Percentiles rank a stretch among this genome's conserved stretches.
Evolutionary conservation across 495 filamentous ascomycete genomes (phyloP).

Genomic region (Xeromyces bisporus): DNA sequence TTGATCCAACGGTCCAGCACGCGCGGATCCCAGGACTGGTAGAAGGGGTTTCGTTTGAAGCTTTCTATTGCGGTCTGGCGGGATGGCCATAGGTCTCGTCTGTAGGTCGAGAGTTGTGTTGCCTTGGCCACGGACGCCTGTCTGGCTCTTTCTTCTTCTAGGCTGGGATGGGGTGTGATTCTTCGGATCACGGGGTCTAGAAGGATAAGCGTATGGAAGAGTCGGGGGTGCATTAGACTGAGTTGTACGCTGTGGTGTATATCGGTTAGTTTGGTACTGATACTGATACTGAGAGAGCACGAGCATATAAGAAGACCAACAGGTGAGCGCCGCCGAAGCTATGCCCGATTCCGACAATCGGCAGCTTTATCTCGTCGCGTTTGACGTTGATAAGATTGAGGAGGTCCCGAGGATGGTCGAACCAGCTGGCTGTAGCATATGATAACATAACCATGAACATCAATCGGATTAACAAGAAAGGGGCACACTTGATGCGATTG

Average conservation of each 20-base stretch:
- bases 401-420: conserved; percentile 74
- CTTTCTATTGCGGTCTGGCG: conserved; percentile 40
- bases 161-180: conserved; percentile 26
- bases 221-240: conserved; percentile 63
- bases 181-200: conserved; percentile 65
- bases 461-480: conserved; percentile 3
- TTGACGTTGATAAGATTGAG: conserved; percentile 77
- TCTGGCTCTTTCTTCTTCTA: conserved; percentile 8
- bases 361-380: conserved; percentile 65
- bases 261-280: conserved; percentile 2
- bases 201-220: conserved; percentile 59
- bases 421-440: conserved; percentile 49
- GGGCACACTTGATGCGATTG: not conserved
- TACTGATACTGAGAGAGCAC: not conserved
- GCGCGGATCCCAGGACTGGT: conserved; percentile 56
- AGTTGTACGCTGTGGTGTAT: conserved; percentile 26
- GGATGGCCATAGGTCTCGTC: conserved; percentile 57
- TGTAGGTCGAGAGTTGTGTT: conserved; percentile 39
- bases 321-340: conserved; percentile 66
- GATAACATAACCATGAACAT: not conserved
- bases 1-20: conserved; percentile 48
- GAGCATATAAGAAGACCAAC: conserved; percentile 11
- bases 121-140: conserved; percentile 19
- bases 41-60: conserved; percentile 48
- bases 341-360: conserved; percentile 81